These are phyloP conservation scores for Geranomyces variabilis DNA, from an alignment of 192 early-diverging fungal genomes.

Conservation along the genomic window DNA sequence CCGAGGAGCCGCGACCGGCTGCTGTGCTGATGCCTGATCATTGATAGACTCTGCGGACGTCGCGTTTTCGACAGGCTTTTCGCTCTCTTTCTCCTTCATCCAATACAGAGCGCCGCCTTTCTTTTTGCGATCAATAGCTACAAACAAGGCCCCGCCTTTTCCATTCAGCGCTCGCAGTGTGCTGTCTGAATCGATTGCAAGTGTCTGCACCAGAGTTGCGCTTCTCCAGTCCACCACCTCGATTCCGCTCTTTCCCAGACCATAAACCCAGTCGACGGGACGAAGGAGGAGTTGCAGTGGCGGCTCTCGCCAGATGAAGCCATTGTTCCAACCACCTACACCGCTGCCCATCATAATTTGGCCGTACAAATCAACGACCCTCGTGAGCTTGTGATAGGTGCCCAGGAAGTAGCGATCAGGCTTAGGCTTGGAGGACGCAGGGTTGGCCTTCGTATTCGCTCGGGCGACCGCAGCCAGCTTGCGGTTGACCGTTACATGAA, in stretches of 20 bases:
- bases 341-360: conserved; percentile 60
- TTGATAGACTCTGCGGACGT: background rate
- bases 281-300: conserved; percentile 48
- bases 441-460: conserved; percentile 12
- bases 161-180: conserved; percentile 36
- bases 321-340: conserved; percentile 61
- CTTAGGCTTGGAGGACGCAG: conserved; percentile 6
- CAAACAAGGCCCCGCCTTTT: conserved; percentile 33
- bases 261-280: conserved; percentile 51
- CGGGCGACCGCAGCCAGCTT: conserved; percentile 58
- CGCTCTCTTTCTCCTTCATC: conserved; percentile 42
- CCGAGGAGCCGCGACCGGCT: background rate
- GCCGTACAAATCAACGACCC: conserved; percentile 51
- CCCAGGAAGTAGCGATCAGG: conserved; percentile 57
- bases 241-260: conserved; percentile 45
- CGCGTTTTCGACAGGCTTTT: background rate
- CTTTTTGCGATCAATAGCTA: conserved; percentile 44
- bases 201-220: conserved; percentile 45
- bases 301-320: conserved; percentile 56
- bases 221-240: conserved; percentile 59
- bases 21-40: background rate
- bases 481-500: conserved; percentile 52
- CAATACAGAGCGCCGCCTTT: conserved; percentile 40
- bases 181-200: conserved; percentile 39
- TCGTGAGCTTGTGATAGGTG: conserved; percentile 53